These are phyloP conservation scores for Boletus hoseneyae DNA, from an alignment of 1,284 basidiomycete genomes.

Conservation along the genomic window DNA sequence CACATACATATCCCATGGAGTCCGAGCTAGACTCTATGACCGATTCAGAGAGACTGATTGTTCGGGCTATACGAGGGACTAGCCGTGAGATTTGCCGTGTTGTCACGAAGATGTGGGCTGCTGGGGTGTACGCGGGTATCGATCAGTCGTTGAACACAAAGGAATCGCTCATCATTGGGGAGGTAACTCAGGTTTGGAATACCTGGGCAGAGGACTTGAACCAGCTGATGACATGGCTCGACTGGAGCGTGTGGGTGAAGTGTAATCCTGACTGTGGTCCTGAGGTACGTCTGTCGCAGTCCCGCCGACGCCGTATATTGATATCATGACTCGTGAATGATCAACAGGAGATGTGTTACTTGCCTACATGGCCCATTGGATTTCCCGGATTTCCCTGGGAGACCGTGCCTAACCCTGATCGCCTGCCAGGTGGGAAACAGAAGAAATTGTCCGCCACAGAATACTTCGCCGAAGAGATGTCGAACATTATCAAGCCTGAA, in stretches of 20 bases:
- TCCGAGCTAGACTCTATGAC: slow-evolving; percentile 26
- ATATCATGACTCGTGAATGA: neutral
- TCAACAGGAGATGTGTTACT: slow-evolving; percentile 29
- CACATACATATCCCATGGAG: slow-evolving; percentile 32
- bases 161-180: neutral
- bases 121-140: slow-evolving; percentile 34
- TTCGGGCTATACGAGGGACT: slow-evolving; percentile 33
- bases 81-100: slow-evolving; percentile 44
- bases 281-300: slow-evolving; percentile 25
- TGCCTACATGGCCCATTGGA: slow-evolving; percentile 43
- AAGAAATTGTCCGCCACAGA: too few relatives aligned
- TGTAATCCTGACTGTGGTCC: slow-evolving; percentile 35
- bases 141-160: slow-evolving; percentile 14
- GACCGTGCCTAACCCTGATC: too few relatives aligned
- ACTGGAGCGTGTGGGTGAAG: slow-evolving; percentile 39
- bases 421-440: too few relatives aligned
- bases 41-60: slow-evolving; percentile 35
- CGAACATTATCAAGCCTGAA: neutral
- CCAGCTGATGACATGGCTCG: slow-evolving; percentile 37
- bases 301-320: neutral
- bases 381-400: neutral
- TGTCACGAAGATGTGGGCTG: slow-evolving; percentile 42
- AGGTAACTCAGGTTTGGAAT: slow-evolving; percentile 10
- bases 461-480: too few relatives aligned
- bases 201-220: slow-evolving; percentile 26